phyloP scores from a whole-genome alignment of 2,329 filamentous ascomycete species.

The Trichophyton benhamiae region DNA sequence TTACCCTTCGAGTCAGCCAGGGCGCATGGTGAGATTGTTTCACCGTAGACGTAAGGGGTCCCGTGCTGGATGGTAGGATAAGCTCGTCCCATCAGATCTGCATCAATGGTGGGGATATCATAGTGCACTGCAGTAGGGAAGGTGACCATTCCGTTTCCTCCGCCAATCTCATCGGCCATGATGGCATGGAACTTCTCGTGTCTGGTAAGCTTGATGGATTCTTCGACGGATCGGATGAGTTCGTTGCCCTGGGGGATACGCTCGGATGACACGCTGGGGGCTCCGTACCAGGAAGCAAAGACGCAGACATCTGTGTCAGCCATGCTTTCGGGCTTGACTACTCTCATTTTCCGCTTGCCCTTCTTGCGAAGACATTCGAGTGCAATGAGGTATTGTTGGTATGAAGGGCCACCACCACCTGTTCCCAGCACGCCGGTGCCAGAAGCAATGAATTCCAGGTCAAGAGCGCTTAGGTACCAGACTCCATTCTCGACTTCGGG shows the following conservation, averaged over 20 bases:
- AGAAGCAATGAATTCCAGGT: conserved; percentile 28
- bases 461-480: conserved; percentile 29
- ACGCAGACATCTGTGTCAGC: conserved; percentile 31
- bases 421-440: conserved; percentile 29
- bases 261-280: conserved; percentile 22
- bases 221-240: conserved; percentile 28
- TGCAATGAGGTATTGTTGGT: conserved; percentile 36
- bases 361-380: conserved; percentile 28
- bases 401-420: conserved; percentile 32
- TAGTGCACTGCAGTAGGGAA: conserved; percentile 34
- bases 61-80: conserved; percentile 14
- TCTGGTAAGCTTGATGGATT: conserved; percentile 18
- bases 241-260: conserved; percentile 18
- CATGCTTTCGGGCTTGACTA: conserved; percentile 29
- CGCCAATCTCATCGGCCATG: conserved; percentile 23
- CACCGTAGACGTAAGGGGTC: conserved; percentile 32
- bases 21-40: conserved; percentile 27
- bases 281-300: conserved; percentile 37
- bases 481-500: conserved; percentile 22
- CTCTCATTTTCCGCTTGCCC: conserved; percentile 26
- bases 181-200: conserved; percentile 30
- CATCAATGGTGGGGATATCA: conserved; percentile 32
- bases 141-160: conserved; percentile 29
- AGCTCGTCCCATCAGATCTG: conserved; percentile 34
- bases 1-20: conserved; percentile 33